Base-by-base conservation (phyloP, 1,284 basidiomycete genomes). In the Anthracocystis setariae region DNA sequence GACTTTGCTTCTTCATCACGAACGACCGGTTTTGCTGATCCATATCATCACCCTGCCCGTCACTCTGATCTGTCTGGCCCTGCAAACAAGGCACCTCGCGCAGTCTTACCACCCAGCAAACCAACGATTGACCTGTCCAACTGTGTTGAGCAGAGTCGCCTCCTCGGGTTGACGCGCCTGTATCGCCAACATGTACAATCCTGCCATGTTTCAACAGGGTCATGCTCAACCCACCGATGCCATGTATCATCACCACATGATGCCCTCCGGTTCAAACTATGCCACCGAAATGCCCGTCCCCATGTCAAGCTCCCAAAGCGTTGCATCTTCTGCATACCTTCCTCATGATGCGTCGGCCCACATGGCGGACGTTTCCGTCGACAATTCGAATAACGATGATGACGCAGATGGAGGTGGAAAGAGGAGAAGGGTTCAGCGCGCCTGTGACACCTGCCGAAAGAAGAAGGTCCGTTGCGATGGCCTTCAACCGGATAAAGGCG, bases 391-490 rank as follows among this genome's bases (percentile, higher is more conserved):
- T 15, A 40, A 68, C 2, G 68, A 75, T 7, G 75, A 76, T n/a
- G 76, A 77, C 20, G 65, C 42, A 10, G 76, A 77, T 13, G 71
- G 45, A 2, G 66, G 56, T 5, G 74, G 76, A 15, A 78, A 78
- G 55, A 52, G 77, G 33, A 57, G 75, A 29, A 59, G 77, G 25
- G 77, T 78, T 0, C 75, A 77, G 44, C 43, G 77, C 27, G 77
- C 77, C 7, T 78, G 77, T 50, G 77, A 78, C 46, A 74, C 62
- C 5, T 80, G 78, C 50, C 62, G 78, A 42, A 77, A 77, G 65
- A 80, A 80, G 33, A 80, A 80, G 42, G 66, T 80, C 23, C 69
- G 76, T 13, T 80, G 78, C 40, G 74, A 78, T 38, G 78, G 78
- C 27, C 65, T 79, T 3, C 68, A 76, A 29, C 72, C 73, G 1